These are phyloP conservation scores for Aquilaria sinensis DNA, from an alignment of 345 rosid genomes.

Conservation along the genomic window DNA sequence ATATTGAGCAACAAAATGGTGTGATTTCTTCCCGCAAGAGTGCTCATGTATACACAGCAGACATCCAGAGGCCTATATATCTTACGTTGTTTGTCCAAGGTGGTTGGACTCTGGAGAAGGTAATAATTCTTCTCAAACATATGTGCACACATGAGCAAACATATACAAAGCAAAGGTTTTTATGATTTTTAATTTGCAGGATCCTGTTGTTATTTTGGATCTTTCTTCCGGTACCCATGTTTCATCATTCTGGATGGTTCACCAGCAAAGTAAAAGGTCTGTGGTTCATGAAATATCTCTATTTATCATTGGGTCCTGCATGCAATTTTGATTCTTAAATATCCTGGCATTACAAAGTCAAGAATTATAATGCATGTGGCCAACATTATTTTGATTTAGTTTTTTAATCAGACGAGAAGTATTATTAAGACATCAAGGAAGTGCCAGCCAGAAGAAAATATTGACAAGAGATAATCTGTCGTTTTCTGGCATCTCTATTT, in stretches of 20 bases:
- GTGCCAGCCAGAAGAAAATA: too few relatives aligned
- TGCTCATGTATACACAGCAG: slow-evolving; percentile 65
- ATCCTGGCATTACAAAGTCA: too few relatives aligned
- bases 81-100: slow-evolving; percentile 74
- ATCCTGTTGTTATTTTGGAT: slow-evolving; percentile 74
- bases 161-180: slow-evolving; percentile 3
- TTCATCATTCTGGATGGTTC: slow-evolving; percentile 93
- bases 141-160: neutral
- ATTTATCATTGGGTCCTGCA: too few relatives aligned
- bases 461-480: too few relatives aligned
- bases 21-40: slow-evolving; percentile 51
- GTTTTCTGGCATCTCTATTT: too few relatives aligned
- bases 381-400: too few relatives aligned
- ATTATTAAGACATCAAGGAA: too few relatives aligned
- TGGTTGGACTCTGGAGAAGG: slow-evolving; percentile 96
- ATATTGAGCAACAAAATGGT: slow-evolving; percentile 60
- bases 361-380: too few relatives aligned
- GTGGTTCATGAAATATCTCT: slow-evolving; percentile 8
- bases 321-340: too few relatives aligned
- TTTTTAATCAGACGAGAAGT: too few relatives aligned
- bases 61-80: slow-evolving; percentile 66
- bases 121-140: slow-evolving; percentile 13
- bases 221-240: slow-evolving; percentile 56
- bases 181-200: slow-evolving; percentile 42
- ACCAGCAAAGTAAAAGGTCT: slow-evolving; percentile 92